These are phyloP conservation scores for Lyophyllum atratum DNA, from an alignment of 768 basidiomycete genomes.

Conservation along the genomic window DNA sequence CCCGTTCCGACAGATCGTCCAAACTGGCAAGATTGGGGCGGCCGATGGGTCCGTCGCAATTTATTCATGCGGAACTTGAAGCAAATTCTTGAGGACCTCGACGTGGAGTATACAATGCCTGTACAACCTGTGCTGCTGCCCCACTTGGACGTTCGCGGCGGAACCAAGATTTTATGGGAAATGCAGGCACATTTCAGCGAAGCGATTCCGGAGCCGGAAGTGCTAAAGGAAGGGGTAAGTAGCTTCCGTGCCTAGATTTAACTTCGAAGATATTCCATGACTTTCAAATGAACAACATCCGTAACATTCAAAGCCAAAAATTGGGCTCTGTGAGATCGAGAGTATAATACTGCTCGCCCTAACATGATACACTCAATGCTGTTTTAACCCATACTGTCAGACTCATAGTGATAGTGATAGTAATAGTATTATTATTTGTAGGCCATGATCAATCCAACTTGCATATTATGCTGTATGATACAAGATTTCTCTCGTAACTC, in stretches of 20 bases:
- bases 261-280: background rate
- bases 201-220: conserved; percentile 6
- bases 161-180: conserved; percentile 21
- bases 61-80: conserved; percentile 78
- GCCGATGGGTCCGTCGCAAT: conserved; percentile 73
- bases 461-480: too few relatives aligned
- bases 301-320: too few relatives aligned
- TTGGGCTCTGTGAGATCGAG: too few relatives aligned
- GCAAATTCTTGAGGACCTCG: conserved; percentile 70
- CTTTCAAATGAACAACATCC: background rate
- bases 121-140: conserved; percentile 70
- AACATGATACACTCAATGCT: too few relatives aligned
- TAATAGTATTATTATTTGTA: too few relatives aligned
- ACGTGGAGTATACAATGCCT: conserved; percentile 69
- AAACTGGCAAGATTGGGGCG: conserved; percentile 90
- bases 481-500: too few relatives aligned
- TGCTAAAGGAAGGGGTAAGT: background rate
- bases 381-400: too few relatives aligned
- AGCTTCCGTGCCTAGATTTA: background rate
- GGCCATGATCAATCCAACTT: too few relatives aligned
- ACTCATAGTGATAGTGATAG: too few relatives aligned
- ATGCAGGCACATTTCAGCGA: conserved; percentile 27
- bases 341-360: too few relatives aligned
- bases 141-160: background rate
- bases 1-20: conserved; percentile 52